Percentiles rank a stretch among this genome's conserved stretches.
Evolutionary conservation across 208 protist species (phyloP).

Genomic region (Trichomonas vaginalis): DNA sequence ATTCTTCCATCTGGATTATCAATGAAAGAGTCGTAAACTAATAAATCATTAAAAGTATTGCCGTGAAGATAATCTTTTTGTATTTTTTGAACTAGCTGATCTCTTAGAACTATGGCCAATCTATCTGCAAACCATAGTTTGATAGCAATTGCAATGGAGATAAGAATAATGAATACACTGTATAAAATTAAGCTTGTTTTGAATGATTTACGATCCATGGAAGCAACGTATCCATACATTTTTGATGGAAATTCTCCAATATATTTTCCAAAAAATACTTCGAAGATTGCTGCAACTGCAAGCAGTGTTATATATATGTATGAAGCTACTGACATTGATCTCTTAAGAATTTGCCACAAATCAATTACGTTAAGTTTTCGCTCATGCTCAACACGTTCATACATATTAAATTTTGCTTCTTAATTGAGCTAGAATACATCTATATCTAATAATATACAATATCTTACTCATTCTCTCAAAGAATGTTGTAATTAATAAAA

Average conservation of each 20-base stretch:
- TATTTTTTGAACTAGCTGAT: not conserved
- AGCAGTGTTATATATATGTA: not conserved
- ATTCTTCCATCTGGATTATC: conserved; percentile 16
- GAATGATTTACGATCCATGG: not conserved
- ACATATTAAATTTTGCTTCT: not conserved
- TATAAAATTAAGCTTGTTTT: not conserved
- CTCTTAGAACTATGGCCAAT: not conserved
- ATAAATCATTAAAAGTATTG: not conserved
- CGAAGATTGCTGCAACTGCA: not conserved
- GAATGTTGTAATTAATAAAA: too few species aligned
- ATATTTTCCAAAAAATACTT: not conserved
- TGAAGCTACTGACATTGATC: not conserved
- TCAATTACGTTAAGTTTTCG: not conserved
- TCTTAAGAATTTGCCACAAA: not conserved
- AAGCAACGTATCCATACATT: not conserved
- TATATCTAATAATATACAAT: too few species aligned
- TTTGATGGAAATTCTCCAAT: not conserved
- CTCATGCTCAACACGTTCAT: not conserved
- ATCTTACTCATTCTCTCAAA: too few species aligned
- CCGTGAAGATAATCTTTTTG: not conserved
- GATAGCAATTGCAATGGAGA: not conserved
- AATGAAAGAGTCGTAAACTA: not conserved
- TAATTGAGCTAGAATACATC: too few species aligned
- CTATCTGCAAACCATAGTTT: not conserved
- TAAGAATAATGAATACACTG: not conserved